Evolutionary conservation across 257 asterid species (phyloP).

Genomic region (Phtheirospermum japonicum): DNA sequence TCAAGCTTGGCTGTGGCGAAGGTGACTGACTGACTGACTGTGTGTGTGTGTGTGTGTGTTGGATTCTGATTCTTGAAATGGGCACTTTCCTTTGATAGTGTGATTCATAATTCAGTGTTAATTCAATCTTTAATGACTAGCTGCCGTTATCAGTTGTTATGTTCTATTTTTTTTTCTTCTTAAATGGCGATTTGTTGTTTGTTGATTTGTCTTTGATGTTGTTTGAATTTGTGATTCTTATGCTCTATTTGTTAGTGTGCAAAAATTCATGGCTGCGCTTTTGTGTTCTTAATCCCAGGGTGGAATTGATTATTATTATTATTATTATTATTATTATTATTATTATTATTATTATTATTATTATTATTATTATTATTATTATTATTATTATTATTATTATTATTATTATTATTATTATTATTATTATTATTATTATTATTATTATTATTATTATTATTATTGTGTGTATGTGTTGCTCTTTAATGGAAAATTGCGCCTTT

Average conservation of each 20-base stretch:
- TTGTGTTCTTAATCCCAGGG: too few relatives aligned
- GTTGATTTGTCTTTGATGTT: not conserved
- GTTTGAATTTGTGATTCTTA: not conserved
- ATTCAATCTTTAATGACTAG: conserved; percentile 6
- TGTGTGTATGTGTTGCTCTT: not conserved
- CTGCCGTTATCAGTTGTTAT: not conserved
- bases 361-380: not conserved
- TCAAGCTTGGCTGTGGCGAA: conserved; percentile 82
- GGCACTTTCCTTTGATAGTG: not conserved
- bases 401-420: not conserved
- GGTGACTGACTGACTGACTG: conserved; percentile 37
- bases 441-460: not conserved
- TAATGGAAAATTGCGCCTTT: not conserved
- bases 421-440: not conserved
- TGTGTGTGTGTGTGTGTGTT: not conserved
- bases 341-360: not conserved
- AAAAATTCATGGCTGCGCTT: not conserved
- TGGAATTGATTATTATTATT: not conserved
- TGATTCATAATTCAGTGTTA: too few relatives aligned
- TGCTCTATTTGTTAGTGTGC: not conserved
- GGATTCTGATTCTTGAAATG: conserved; percentile 3
- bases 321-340: not conserved
- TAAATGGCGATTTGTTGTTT: not conserved
- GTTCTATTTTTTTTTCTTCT: not conserved
- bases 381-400: not conserved